phyloP scores from a whole-genome alignment of 2,329 filamentous ascomycete genomes.

The Clathrospora elynae region DNA sequence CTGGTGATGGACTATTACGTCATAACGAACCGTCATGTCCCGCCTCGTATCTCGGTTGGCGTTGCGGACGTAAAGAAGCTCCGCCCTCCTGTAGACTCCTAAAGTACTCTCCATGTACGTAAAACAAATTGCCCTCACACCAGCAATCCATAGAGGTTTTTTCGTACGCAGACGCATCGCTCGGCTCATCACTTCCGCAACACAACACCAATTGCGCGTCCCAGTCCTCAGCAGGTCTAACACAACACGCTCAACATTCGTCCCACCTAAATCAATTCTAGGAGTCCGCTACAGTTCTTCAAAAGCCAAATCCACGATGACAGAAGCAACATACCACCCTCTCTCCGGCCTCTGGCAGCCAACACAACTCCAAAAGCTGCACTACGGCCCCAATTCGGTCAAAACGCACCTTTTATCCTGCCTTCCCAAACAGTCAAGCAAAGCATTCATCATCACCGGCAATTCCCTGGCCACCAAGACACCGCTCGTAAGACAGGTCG shows the following conservation, averaged over 20 bases:
- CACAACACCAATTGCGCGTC: too few species aligned
- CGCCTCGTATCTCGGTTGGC: not conserved
- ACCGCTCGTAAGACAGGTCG: conserved; percentile 57
- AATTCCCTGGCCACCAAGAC: conserved; percentile 61
- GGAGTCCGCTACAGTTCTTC: conserved; percentile 5
- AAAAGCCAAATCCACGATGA: conserved; percentile 41
- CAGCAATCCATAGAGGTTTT: too few species aligned
- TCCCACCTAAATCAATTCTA: not conserved
- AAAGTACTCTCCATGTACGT: too few species aligned
- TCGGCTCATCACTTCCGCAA: too few species aligned
- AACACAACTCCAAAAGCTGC: conserved; percentile 55
- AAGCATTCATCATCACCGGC: conserved; percentile 64
- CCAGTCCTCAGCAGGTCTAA: too few species aligned
- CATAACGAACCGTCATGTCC: conserved; percentile 10
- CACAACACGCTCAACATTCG: not conserved
- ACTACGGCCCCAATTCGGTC: conserved; percentile 58
- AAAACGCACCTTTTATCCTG: conserved; percentile 53
- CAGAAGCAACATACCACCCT: conserved; percentile 52
- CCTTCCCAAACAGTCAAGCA: conserved; percentile 53
- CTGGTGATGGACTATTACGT: conserved; percentile 13
- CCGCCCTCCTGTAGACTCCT: too few species aligned
- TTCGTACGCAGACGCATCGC: too few species aligned
- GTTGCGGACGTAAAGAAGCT: too few species aligned
- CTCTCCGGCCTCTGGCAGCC: conserved; percentile 59
- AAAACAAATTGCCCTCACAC: too few species aligned